These are phyloP conservation scores for Solidago caesia DNA, from an alignment of 129 eudicot species.

Conservation along the genomic window DNA sequence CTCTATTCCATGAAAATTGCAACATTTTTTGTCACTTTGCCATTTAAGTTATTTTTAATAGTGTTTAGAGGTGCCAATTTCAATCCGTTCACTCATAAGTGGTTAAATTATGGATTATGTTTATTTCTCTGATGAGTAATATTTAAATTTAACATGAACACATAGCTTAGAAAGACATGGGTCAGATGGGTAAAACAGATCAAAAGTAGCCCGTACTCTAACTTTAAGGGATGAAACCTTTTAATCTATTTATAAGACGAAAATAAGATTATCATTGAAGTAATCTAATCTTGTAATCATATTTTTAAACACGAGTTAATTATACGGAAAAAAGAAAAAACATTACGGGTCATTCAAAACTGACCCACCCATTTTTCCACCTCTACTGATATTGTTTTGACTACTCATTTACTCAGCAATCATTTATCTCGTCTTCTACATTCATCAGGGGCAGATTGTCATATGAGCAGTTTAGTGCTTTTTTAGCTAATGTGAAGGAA, in stretches of 20 bases:
- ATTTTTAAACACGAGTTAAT: neutral
- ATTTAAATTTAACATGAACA: neutral
- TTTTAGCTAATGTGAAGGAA: conserved; percentile 93
- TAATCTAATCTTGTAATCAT: neutral
- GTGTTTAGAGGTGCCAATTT: neutral
- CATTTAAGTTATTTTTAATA: neutral
- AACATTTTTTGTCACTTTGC: neutral
- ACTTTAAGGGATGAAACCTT: neutral
- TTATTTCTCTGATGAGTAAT: neutral
- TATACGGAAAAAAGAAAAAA: neutral
- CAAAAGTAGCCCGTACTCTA: neutral
- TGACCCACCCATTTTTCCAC: neutral
- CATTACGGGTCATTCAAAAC: neutral
- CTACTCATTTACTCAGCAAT: neutral
- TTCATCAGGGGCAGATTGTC: conserved; percentile 73
- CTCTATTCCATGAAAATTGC: conserved; percentile 5
- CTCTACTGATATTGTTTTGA: neutral
- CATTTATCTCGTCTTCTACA: conserved; percentile 10
- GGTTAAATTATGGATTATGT: neutral
- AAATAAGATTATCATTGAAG: neutral
- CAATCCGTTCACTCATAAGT: neutral
- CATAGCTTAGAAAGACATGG: neutral
- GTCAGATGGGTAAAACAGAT: neutral
- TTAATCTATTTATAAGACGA: neutral
- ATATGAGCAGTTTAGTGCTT: conserved; percentile 94